These are phyloP conservation scores for Anisodus acutangulus DNA, from an alignment of 257 asterid genomes.

Conservation along the genomic window DNA sequence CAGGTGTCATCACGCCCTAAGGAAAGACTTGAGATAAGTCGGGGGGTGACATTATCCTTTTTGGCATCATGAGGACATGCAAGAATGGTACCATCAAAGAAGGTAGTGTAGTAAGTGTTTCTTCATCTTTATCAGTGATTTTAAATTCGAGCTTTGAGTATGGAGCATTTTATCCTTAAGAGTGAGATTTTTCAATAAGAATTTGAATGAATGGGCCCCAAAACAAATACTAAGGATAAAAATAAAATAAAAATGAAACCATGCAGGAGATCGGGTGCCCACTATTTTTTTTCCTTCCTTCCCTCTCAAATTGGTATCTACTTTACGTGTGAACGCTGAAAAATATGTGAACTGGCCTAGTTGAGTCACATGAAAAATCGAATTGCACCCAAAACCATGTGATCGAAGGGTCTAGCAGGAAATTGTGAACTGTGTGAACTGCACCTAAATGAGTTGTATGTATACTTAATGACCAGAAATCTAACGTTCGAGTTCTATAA, in stretches of 20 bases:
- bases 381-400: neutral
- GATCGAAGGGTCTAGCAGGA: neutral
- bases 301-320: neutral
- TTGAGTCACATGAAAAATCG: neutral
- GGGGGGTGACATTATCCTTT: neutral
- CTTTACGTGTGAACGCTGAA: neutral
- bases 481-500: neutral
- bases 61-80: neutral
- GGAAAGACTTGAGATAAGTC: too few species aligned
- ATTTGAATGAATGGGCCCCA: neutral
- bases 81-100: neutral
- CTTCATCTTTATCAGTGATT: neutral
- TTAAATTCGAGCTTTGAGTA: neutral
- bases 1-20: too few species aligned
- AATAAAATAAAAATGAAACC: neutral
- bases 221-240: neutral
- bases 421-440: too few species aligned
- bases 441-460: neutral
- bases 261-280: neutral
- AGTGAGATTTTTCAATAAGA: neutral
- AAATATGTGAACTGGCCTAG: neutral
- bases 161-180: neutral
- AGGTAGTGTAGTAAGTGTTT: neutral
- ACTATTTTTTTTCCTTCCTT: neutral
- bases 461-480: neutral